Conservation (phyloP, 768 basidiomycete genomes). For the Pleurotus ostreatus region DNA sequence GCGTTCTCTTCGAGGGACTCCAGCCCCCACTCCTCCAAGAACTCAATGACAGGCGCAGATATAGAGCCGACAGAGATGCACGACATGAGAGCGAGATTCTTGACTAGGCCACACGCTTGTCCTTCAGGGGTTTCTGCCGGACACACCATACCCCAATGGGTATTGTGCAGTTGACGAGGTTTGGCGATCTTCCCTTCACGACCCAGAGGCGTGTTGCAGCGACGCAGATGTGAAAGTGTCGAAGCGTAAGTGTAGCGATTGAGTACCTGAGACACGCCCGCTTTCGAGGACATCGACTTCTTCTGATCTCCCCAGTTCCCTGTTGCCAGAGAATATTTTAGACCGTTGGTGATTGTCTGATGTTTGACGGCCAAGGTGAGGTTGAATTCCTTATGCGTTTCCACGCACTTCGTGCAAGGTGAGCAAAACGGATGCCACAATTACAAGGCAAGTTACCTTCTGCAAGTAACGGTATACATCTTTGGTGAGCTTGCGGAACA, state of each 20-base stretch:
- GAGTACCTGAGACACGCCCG: slow-evolving; percentile 97
- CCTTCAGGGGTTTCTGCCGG: slow-evolving; percentile 99
- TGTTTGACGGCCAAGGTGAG: slow-evolving; percentile 90
- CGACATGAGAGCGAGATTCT: slow-evolving; percentile 96
- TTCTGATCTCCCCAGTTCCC: slow-evolving; percentile 99
- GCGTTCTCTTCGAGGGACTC: slow-evolving; percentile 94
- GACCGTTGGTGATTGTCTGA: slow-evolving; percentile 95
- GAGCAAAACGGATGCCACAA: not conserved
- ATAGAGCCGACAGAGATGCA: slow-evolving; percentile 97
- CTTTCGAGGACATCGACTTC: slow-evolving; percentile 96
- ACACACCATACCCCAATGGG: slow-evolving; percentile 99
- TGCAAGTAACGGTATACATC: slow-evolving; percentile 97
- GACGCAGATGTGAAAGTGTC: slow-evolving; percentile 94
- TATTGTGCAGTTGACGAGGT: slow-evolving; percentile 97
- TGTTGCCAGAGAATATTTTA: slow-evolving; percentile 96
- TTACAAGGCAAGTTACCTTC: slow-evolving; percentile 54
- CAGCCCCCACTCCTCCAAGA: slow-evolving; percentile 97
- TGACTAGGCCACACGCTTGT: slow-evolving; percentile 98
- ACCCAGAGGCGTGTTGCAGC: slow-evolving; percentile 96
- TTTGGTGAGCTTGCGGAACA: slow-evolving; percentile 94
- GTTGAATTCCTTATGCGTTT: slow-evolving; percentile 93
- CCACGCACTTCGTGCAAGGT: slow-evolving; percentile 73
- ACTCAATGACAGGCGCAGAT: slow-evolving; percentile 95
- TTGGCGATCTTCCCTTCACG: slow-evolving; percentile 99
- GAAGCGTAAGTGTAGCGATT: slow-evolving; percentile 99